A percentile compares a stretch with the other conserved stretches of the same genome.
Conservation (phyloP, 306 rosid genomes). For the Vachellia collinsii region DNA sequence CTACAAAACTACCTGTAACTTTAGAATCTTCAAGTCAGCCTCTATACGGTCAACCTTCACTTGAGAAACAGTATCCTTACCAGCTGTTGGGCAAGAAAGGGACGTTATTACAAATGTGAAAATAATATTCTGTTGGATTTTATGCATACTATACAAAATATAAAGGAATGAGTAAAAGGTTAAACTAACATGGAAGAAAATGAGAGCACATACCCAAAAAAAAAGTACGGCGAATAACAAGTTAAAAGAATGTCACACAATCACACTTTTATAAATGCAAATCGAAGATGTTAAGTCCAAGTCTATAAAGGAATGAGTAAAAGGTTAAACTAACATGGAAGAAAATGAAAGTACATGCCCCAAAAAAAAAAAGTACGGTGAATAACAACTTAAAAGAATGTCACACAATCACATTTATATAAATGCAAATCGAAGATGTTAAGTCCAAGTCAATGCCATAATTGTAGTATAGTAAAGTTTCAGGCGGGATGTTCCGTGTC, state of each 20-base stretch:
- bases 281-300: neutral
- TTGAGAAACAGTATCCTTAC: constrained; percentile 62
- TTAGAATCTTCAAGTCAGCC: constrained; percentile 91
- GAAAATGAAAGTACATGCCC: neutral
- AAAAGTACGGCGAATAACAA: neutral
- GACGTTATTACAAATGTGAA: constrained; percentile 32
- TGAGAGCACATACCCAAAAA: neutral
- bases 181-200: neutral
- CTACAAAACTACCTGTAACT: constrained; percentile 67
- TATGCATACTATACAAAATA: neutral
- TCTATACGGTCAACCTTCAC: constrained; percentile 77
- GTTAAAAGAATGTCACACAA: constrained; percentile 12
- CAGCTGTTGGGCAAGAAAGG: constrained; percentile 46
- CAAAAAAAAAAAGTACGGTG: neutral
- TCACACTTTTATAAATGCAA: constrained; percentile 32
- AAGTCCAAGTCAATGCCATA: neutral
- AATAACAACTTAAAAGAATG: constrained; percentile 7
- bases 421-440: constrained; percentile 22
- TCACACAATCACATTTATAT: constrained; percentile 21
- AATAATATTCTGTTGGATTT: constrained; percentile 4
- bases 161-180: neutral
- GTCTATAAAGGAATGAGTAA: neutral
- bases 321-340: neutral
- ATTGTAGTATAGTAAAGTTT: neutral
- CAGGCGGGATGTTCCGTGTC: neutral